Evolutionary conservation across 352 stramenopile genomes (phyloP), one percentile per base, ranked within the genome.

Genomic region (Globisporangium cystogenes): DNA sequence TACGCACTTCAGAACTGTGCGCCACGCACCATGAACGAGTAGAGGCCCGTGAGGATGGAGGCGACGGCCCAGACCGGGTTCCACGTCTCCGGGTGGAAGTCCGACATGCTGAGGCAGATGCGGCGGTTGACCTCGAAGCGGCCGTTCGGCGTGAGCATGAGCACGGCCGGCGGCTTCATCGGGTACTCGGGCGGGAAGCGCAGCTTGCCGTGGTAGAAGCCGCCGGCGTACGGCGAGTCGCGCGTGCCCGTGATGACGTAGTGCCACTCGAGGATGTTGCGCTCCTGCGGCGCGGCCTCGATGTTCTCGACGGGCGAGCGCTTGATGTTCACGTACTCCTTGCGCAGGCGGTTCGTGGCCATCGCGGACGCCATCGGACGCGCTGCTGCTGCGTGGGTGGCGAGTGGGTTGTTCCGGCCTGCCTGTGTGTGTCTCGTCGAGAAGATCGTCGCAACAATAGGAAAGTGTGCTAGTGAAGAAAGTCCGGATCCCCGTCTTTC

Each of bases 241-340:
- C 62, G 41, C 24, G 77, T 89, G 39, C 78, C 78, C 6, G 62
- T 69, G 54, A 98, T 86, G 27, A 98, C 90, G 66, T 97, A 98
- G 64, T 98, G 88, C 87, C 94, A 98, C 73, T 98, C 90, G n/a
- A 98, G 72, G 57, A 98, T 97, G 64, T 98, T 98, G 55, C 76
- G 78, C 72, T 97, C 88, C 59, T 93, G 65, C 33, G 93, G 90
- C 40, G 72, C 70, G 26, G 90, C 87, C 35, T 71, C 69, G 48
- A 98, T 95, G 70, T 94, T 96, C 60, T 86, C 74, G 56, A 87
- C 77, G 16, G 92, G 90, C 49, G 87, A 90, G 63, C 89, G 94
- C 57, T 86, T 68, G 42, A 98, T 60, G 31, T 75, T 69, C 52
- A 93, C 64, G 55, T 97, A 95, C 70, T 98, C 90, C 63, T 96